These are phyloP conservation scores for Colletotrichum chrysophilum DNA, from an alignment of 2,329 filamentous ascomycete species.

Conservation along the genomic window DNA sequence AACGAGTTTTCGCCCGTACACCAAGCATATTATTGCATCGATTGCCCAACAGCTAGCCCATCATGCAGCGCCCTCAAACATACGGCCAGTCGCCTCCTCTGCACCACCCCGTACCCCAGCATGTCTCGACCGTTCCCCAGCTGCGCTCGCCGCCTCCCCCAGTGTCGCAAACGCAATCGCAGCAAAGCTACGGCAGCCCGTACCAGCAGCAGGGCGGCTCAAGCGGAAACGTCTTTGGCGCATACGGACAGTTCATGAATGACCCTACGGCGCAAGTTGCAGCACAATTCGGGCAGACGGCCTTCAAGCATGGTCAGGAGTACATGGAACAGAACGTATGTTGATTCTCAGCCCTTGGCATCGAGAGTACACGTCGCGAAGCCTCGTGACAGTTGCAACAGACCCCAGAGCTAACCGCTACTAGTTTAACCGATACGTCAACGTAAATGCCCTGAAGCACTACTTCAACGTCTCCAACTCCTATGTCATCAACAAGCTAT, in stretches of 20 bases:
- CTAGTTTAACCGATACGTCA: constrained; percentile 76
- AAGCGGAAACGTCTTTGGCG: constrained; percentile 64
- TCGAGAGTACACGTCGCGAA: background rate
- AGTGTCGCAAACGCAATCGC: constrained; percentile 70
- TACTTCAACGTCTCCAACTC: constrained; percentile 99
- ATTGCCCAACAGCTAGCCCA: constrained; percentile 29
- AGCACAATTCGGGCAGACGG: constrained; percentile 90
- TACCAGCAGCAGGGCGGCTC: constrained; percentile 70
- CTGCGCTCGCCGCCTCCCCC: constrained; percentile 92
- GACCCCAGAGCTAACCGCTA: constrained; percentile 18
- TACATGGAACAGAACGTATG: constrained; percentile 94
- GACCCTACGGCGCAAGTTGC: constrained; percentile 95
- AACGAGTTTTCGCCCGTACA: background rate
- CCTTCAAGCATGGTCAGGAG: constrained; percentile 89
- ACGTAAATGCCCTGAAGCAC: constrained; percentile 91
- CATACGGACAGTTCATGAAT: constrained; percentile 92
- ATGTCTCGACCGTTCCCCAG: constrained; percentile 97
- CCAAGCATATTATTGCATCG: background rate
- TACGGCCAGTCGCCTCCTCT: constrained; percentile 92
- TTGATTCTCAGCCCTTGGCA: background rate
- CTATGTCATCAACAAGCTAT: constrained; percentile 93
- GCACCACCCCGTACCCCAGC: constrained; percentile 96
- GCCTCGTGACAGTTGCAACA: background rate
- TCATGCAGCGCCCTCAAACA: constrained; percentile 82
- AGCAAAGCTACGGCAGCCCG: constrained; percentile 70